Percentiles rank a stretch among this genome's conserved stretches.
Evolutionary conservation across 1,284 basidiomycete species (phyloP).

Genomic region (Caloboletus firmus): DNA sequence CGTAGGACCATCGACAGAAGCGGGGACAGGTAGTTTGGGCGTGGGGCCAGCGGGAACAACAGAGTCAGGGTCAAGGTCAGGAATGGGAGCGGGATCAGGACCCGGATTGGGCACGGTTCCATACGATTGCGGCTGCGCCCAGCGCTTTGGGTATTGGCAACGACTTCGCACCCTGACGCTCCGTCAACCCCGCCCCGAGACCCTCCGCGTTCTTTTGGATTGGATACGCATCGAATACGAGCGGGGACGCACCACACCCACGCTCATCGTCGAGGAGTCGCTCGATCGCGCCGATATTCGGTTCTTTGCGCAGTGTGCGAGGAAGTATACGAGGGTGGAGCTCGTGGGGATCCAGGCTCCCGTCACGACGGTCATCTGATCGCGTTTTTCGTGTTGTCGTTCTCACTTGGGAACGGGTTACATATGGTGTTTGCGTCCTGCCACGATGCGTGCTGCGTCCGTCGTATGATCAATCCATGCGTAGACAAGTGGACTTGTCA

Average conservation of each 20-base stretch:
- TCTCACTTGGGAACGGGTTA: too few relatives aligned
- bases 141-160: slow-evolving; percentile 20
- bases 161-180: slow-evolving; percentile 21
- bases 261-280: slow-evolving; percentile 19
- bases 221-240: slow-evolving; percentile 22
- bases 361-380: not conserved
- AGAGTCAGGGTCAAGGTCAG: not conserved
- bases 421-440: not conserved
- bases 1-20: not conserved
- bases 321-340: slow-evolving; percentile 19
- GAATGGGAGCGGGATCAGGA: not conserved
- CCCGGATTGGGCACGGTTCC: not conserved
- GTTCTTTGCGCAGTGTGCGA: slow-evolving; percentile 16
- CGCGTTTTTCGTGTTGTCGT: not conserved
- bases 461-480: not conserved
- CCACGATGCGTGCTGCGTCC: not conserved
- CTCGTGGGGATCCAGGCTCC: slow-evolving; percentile 6
- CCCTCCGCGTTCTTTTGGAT: slow-evolving; percentile 19
- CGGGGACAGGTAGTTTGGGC: not conserved
- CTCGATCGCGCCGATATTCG: slow-evolving; percentile 18
- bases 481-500: not conserved
- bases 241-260: slow-evolving; percentile 12
- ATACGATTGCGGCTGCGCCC: slow-evolving; percentile 4
- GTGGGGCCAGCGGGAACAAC: not conserved
- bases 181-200: slow-evolving; percentile 26